phyloP scores from a whole-genome alignment of 2,329 filamentous ascomycete species.

The Ceratocystis albifundus region DNA sequence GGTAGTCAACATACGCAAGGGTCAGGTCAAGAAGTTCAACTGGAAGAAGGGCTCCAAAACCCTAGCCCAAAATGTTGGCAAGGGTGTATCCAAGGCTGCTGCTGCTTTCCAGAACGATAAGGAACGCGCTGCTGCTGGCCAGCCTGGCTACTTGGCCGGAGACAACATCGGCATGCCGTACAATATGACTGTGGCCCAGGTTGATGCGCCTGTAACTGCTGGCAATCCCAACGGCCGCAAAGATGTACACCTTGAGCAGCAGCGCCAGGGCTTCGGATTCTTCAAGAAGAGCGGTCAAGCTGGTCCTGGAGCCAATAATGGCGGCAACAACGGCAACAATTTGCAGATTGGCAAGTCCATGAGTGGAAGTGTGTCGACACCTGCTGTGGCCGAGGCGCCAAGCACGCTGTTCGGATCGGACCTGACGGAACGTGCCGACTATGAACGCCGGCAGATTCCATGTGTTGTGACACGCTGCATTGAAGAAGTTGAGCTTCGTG shows the following conservation, averaged over 20 bases:
- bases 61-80: conserved; percentile 85
- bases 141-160: conserved; percentile 41
- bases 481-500: conserved; percentile 87
- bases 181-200: conserved; percentile 50
- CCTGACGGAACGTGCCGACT: conserved; percentile 71
- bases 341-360: conserved; percentile 19
- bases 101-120: conserved; percentile 54
- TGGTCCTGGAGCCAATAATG: neutral
- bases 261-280: conserved; percentile 56
- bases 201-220: conserved; percentile 37
- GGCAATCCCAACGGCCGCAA: conserved; percentile 27
- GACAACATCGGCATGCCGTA: conserved; percentile 61
- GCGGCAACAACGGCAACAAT: neutral
- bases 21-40: conserved; percentile 91
- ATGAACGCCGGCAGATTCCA: conserved; percentile 79
- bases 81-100: conserved; percentile 87
- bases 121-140: conserved; percentile 41
- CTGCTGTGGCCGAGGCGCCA: conserved; percentile 33
- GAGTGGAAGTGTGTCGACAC: conserved; percentile 15
- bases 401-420: conserved; percentile 76
- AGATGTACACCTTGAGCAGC: conserved; percentile 28
- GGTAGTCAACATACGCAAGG: conserved; percentile 88
- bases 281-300: conserved; percentile 43
- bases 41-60: conserved; percentile 97
- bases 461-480: conserved; percentile 87